Percentiles rank a stretch among this genome's conserved stretches.
These are phyloP conservation scores for Scedosporium minutisporum DNA, from an alignment of 2,329 filamentous ascomycete species.

Conservation along the genomic window DNA sequence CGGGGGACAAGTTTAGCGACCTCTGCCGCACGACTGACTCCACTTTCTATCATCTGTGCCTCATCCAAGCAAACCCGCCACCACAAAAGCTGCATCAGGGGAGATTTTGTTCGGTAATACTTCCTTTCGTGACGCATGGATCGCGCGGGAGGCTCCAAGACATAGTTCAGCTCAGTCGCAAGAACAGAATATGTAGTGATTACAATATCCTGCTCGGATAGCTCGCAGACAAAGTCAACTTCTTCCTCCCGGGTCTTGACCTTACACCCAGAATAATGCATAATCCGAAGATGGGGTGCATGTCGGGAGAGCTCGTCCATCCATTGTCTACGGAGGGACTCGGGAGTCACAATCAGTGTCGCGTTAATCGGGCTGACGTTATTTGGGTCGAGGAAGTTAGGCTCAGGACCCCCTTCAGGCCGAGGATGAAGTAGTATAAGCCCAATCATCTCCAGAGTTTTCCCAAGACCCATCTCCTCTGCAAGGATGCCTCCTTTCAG, in stretches of 20 bases:
- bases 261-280: conserved; percentile 45
- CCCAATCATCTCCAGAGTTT: conserved; percentile 66
- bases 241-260: conserved; percentile 24
- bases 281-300: conserved; percentile 45
- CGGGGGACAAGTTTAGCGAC: conserved; percentile 74
- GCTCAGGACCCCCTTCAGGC: not conserved
- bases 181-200: conserved; percentile 61
- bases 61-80: conserved; percentile 74
- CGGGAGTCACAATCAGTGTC: conserved; percentile 53
- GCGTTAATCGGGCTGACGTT: conserved; percentile 32
- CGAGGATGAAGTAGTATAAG: conserved; percentile 54
- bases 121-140: conserved; percentile 54
- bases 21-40: conserved; percentile 71
- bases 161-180: conserved; percentile 71
- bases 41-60: conserved; percentile 89
- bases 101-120: conserved; percentile 59
- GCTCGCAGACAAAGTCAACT: conserved; percentile 28
- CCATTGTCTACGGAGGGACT: conserved; percentile 51
- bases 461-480: conserved; percentile 78
- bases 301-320: conserved; percentile 48
- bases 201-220: conserved; percentile 47
- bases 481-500: conserved; percentile 57
- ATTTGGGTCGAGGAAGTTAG: not conserved
- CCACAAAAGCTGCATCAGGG: conserved; percentile 73
- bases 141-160: conserved; percentile 60